Percentiles rank a stretch among this genome's conserved stretches.
phyloP scores from a whole-genome alignment of 2,329 filamentous ascomycete genomes.

The Capronia coronata region DNA sequence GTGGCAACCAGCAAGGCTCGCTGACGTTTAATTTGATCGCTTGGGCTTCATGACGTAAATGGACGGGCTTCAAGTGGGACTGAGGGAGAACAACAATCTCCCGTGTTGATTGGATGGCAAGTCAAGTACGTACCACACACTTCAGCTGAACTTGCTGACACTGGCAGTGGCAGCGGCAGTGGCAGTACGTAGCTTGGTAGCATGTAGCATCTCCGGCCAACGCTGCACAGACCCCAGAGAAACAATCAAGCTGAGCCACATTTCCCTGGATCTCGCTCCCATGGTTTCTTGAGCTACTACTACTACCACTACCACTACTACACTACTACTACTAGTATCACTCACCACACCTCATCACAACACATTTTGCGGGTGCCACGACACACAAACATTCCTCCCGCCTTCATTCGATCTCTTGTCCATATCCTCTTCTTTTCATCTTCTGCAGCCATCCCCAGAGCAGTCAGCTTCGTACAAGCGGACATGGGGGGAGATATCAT shows the following conservation, averaged over 20 bases:
- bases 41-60: neutral
- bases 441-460: neutral
- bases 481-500: slow-evolving; percentile 17
- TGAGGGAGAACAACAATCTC: neutral
- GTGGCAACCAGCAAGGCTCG: neutral
- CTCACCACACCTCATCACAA: neutral
- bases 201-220: too few relatives aligned
- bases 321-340: neutral
- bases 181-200: too few relatives aligned
- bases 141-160: too few relatives aligned
- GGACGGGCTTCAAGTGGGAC: neutral
- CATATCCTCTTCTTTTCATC: neutral
- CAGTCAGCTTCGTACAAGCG: slow-evolving; percentile 1
- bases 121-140: too few relatives aligned
- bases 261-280: neutral
- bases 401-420: neutral
- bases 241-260: neutral
- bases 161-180: too few relatives aligned
- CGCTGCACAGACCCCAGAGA: neutral
- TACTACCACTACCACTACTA: neutral
- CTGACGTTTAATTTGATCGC: neutral
- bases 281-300: neutral
- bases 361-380: neutral
- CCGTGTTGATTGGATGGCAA: too few relatives aligned
- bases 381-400: neutral